These are phyloP conservation scores for Yarrowia sp. DNA, from an alignment of 805 yeast genomes.

Conservation along the genomic window DNA sequence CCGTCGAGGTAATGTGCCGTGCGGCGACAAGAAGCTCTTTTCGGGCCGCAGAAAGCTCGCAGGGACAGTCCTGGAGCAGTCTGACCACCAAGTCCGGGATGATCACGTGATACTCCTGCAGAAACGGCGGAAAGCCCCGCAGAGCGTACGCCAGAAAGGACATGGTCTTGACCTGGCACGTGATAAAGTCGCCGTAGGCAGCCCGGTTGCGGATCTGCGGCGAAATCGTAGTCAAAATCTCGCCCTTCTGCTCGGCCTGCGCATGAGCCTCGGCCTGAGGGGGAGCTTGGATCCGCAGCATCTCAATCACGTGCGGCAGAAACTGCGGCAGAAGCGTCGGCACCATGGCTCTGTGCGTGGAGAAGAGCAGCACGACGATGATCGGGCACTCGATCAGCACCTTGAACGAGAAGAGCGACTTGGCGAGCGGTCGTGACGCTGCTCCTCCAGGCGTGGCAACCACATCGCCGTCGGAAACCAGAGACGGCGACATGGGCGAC, in stretches of 20 bases:
- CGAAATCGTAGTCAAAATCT: constrained; percentile 66
- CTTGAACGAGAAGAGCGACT: constrained; percentile 80
- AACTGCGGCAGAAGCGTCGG: constrained; percentile 69
- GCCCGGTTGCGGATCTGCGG: constrained; percentile 72
- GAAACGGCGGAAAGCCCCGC: constrained; percentile 72
- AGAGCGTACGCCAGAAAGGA: constrained; percentile 91
- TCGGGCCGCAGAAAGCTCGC: constrained; percentile 85
- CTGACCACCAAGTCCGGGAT: constrained; percentile 88
- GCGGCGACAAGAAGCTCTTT: constrained; percentile 92
- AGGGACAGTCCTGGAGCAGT: constrained; percentile 90
- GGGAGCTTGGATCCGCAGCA: constrained; percentile 74
- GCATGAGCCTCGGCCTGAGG: constrained; percentile 74
- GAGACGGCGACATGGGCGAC: constrained; percentile 46
- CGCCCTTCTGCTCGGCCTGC: constrained; percentile 53
- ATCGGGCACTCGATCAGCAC: constrained; percentile 96
- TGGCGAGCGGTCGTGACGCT: constrained; percentile 52
- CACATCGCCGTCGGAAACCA: constrained; percentile 37
- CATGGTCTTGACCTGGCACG: constrained; percentile 94
- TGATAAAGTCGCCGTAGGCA: constrained; percentile 81
- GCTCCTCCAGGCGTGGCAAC: constrained; percentile 42
- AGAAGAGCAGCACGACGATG: constrained; percentile 87
- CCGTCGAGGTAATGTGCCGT: constrained; percentile 90
- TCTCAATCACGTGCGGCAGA: constrained; percentile 74
- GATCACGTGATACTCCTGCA: constrained; percentile 53
- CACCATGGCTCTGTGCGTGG: constrained; percentile 77